Base-by-base conservation (phyloP, 2,329 filamentous ascomycete genomes). In the Fusarium miscanthi region DNA sequence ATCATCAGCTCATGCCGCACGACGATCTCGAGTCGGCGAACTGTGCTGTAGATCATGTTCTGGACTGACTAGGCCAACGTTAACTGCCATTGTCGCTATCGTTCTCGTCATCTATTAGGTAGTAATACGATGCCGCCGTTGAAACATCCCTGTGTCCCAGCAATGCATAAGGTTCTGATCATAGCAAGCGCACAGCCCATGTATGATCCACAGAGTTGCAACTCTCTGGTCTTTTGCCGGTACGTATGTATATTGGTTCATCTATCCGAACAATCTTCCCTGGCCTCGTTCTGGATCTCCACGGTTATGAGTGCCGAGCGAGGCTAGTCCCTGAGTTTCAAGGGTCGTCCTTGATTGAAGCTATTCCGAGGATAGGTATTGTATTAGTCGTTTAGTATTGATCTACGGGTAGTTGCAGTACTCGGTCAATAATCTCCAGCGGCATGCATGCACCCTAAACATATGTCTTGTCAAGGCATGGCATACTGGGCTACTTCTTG, bases 131-230 rank as follows among this genome's bases (percentile, higher is more conserved):
- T 53, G 56, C 57, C 48, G 57, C 64, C 48, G 57, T 63, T 56
- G 23, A 35, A 52, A 67, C 49, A 54, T 58, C 59, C 69, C 64
- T 67, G 63, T 59, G 59, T 59, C 59, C 59, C 59, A 62, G 59
- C 41, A 64, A 63, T 57, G 49, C 41, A 69, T 53, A 70, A 63
- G 61, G 70, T 73, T 72, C 69, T 73, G 65, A 60, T 73, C 40
- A 57, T 48, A 68, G 58, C 46, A 46, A 56, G n/a, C 49, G 45
- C 53, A 70, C 65, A 70, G 57, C 69, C 56, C 69, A 52, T 58
- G 19, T 37, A 31, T 65, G 45, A 69, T 70, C 69, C 70, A 59
- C 65, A 66, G 46, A 31, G 57, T 42, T 70, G 63, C 53, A 41
- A 69, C 59, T 59, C 59, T 57, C 23, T 35, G 10, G n/a, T 43